Evolutionary conservation across 2,329 filamentous ascomycete species (phyloP).

Genomic region (Aspergillus transmontanensis): DNA sequence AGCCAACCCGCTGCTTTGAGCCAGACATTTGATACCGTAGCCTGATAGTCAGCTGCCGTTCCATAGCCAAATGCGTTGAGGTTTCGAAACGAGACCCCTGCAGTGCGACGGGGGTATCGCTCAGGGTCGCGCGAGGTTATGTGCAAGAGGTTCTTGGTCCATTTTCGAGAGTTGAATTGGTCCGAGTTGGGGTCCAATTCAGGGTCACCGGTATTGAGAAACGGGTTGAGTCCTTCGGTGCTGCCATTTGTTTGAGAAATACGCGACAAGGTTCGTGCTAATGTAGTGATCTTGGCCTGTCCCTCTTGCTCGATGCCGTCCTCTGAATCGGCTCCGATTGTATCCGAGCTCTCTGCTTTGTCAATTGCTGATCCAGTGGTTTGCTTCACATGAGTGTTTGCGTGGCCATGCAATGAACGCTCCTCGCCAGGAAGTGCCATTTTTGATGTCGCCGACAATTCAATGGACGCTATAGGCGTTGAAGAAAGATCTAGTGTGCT

Average conservation of each 20-base stretch:
- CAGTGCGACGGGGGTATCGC: conserved; percentile 35
- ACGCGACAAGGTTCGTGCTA: conserved; percentile 35
- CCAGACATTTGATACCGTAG: conserved; percentile 46
- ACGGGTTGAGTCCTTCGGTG: conserved; percentile 35
- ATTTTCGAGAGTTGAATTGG: conserved; percentile 47
- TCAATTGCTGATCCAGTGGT: conserved; percentile 11
- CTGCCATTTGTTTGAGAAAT: conserved; percentile 29
- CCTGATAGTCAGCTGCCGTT: conserved; percentile 48
- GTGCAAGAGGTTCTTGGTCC: conserved; percentile 46
- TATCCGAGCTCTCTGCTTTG: conserved; percentile 28
- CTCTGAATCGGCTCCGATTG: conserved; percentile 24
- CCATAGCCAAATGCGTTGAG: conserved; percentile 49
- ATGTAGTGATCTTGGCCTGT: conserved; percentile 28
- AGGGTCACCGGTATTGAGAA: conserved; percentile 37
- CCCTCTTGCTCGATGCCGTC: conserved; percentile 26
- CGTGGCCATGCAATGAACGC: conserved; percentile 10
- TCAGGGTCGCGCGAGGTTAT: conserved; percentile 35
- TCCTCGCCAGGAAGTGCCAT: conserved; percentile 8
- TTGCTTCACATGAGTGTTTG: not conserved
- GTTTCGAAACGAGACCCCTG: conserved; percentile 48
- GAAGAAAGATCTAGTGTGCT: conserved; percentile 18
- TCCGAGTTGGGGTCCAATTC: conserved; percentile 46
- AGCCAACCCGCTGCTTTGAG: conserved; percentile 37
- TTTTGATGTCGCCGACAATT: conserved; percentile 14
- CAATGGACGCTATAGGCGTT: conserved; percentile 23